Evolutionary conservation across 1,284 basidiomycete species (phyloP).

Genomic region (Sanghuangporus weigelae): DNA sequence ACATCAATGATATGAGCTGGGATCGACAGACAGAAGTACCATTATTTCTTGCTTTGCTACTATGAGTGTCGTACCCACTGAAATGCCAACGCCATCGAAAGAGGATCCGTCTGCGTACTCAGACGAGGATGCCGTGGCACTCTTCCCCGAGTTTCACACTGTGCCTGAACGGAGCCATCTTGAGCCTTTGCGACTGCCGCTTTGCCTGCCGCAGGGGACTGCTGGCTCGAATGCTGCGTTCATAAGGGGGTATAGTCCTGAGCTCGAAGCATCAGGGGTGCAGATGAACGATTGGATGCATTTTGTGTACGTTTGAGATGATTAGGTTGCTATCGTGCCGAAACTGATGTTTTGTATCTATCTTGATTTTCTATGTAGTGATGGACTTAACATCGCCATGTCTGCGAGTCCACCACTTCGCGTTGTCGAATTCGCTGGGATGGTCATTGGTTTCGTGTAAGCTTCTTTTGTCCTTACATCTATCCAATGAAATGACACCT

Average conservation of each 20-base stretch:
- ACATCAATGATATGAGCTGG: neutral
- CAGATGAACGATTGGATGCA: conserved; percentile 8
- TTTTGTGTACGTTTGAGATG: neutral
- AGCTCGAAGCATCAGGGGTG: neutral
- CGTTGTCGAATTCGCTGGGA: conserved; percentile 18
- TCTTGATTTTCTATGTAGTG: neutral
- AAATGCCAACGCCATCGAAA: neutral
- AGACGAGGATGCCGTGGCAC: neutral
- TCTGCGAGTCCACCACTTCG: conserved; percentile 20
- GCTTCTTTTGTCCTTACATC: neutral
- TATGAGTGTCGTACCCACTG: neutral
- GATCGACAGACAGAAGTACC: neutral
- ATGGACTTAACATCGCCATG: conserved; percentile 17
- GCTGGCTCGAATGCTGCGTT: neutral
- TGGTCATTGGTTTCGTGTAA: conserved; percentile 20
- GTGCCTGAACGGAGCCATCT: neutral
- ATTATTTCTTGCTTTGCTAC: neutral
- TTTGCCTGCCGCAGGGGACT: conserved; percentile 1
- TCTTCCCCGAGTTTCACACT: neutral
- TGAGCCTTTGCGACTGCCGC: neutral
- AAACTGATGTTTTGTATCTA: neutral
- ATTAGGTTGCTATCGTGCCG: neutral
- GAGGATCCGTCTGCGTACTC: neutral
- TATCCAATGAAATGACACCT: neutral
- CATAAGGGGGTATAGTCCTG: conserved; percentile 5